Evolutionary conservation across 2,329 filamentous ascomycete genomes (phyloP), one percentile per base, ranked within the genome.

Genomic region (Cadophora gregata): DNA sequence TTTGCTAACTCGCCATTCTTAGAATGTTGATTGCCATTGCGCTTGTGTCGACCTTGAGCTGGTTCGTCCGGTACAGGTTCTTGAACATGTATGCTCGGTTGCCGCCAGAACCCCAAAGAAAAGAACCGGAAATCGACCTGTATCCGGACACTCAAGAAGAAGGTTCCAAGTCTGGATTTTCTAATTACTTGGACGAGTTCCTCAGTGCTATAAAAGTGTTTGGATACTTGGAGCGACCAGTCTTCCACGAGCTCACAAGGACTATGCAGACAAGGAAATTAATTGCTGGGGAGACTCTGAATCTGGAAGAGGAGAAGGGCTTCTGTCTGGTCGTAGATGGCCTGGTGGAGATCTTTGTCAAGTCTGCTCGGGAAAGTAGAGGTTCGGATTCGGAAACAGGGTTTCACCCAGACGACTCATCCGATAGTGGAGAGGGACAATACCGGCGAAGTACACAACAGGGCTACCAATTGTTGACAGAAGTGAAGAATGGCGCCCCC

Each of bases 161-260:
- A 59, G 93, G 94, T 69, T 89, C 89, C 33, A 99, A 99, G 79
- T 90, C 93, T 0, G 96, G 95, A 0, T 83, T 99, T 53, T 89
- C 93, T n/a, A 99, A 94, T 77, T 99, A 99, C 74, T 84, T 99
- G 29, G 96, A 99, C 79, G 96, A 99, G 78, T 99, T 99, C 74
- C 83, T 99, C 25, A 98, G 94, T 77, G 96, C 96, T 33, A 99
- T 99, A 82, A 99, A 98, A 79, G 96, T 99, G 66, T 99, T 99
- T 80, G 96, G 96, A 9, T 99, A 98, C 76, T 83, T 99, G 51
- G 96, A 99, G 78, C 88, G 96, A 29, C 93, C 96, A 0, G 96
- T 99, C 50, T 99, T 99, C 76, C 96, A 99, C 76, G 96, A 99
- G 80, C 86, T 99, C 73, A 99, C 96, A 0, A 86, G 96, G 67